phyloP scores from a whole-genome alignment of 2,329 filamentous ascomycete species.

The Nemania abortiva region DNA sequence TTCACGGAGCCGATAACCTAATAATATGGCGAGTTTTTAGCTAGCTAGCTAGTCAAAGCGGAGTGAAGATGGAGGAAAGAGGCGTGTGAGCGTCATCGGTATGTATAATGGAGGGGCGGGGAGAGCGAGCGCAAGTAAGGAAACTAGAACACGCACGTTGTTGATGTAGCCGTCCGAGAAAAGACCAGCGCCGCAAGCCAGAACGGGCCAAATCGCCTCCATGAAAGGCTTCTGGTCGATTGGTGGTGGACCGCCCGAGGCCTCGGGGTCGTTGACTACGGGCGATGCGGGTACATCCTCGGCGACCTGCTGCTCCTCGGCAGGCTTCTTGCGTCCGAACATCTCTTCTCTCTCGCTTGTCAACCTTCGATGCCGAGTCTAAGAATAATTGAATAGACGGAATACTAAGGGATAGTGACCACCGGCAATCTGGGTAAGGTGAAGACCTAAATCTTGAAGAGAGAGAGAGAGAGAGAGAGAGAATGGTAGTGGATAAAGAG shows the following conservation, averaged over 20 bases:
- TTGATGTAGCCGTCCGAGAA: constrained; percentile 96
- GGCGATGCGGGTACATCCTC: constrained; percentile 27
- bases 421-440: neutral
- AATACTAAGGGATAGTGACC: neutral
- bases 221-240: constrained; percentile 50
- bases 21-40: neutral
- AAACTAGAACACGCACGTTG: constrained; percentile 66
- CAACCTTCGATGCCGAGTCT: neutral
- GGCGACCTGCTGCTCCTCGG: constrained; percentile 35
- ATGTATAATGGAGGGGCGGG: neutral
- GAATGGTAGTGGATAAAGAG: too few relatives aligned
- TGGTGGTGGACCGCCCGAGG: constrained; percentile 35
- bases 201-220: constrained; percentile 70
- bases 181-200: constrained; percentile 89
- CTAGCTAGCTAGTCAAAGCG: neutral
- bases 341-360: constrained; percentile 33
- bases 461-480: neutral
- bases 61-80: constrained; percentile 32
- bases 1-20: constrained; percentile 90
- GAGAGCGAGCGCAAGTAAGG: neutral
- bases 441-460: neutral
- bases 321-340: constrained; percentile 44
- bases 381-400: constrained; percentile 12
- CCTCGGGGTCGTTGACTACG: constrained; percentile 36
- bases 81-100: neutral